Evolutionary conservation across 768 basidiomycete species (phyloP), one percentile per base, ranked within the genome.

Genomic region (Chalciporus chontae): DNA sequence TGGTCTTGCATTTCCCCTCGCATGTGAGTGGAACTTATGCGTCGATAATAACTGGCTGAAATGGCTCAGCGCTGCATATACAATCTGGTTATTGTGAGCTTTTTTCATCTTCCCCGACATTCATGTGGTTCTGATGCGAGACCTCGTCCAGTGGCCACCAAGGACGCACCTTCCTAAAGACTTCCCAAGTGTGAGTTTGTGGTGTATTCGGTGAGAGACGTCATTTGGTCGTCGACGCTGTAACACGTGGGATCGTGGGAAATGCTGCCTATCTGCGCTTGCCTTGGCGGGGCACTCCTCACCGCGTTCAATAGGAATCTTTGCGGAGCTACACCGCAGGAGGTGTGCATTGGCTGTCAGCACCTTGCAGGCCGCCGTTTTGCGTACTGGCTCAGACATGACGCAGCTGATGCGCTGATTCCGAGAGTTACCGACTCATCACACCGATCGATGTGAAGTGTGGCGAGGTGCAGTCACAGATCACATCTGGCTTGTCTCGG

Each of bases 201-300:
- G 13, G 17, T 32, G 36, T 42, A 36, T 37, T 39, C 31, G 32
- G 45, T 38, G n/a, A 17, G 40, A 51, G 63, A 68, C 68, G 59
- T 64, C 61, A 69, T 56, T 54, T 57, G 29, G 26, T 47, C 51
- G 48, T 68, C 44, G 60, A 62, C 70, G 51, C 55, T 60, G 71
- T 58, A 61, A 71, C 73, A 71, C 70, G 71, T 71, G 70, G 71
- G 61, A 61, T 57, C 71, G 70, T 71, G 70, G 59, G 70, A 73
- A 64, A 50, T 5, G 14, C 45, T 49, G 50, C 54, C 49, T 31
- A 32, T 3, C 51, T 47, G 47, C n/a, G 26, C 26, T 29, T 29
- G 3, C 7, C 40, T 46, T 49, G 17, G 48, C 43, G 40, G 29
- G 19, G 27, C 46, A 39, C 45, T 9, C 19, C 21, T 29, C 44